phyloP scores from a whole-genome alignment of 176 grass and related monocot genomes.

The Eragrostis curvula region DNA sequence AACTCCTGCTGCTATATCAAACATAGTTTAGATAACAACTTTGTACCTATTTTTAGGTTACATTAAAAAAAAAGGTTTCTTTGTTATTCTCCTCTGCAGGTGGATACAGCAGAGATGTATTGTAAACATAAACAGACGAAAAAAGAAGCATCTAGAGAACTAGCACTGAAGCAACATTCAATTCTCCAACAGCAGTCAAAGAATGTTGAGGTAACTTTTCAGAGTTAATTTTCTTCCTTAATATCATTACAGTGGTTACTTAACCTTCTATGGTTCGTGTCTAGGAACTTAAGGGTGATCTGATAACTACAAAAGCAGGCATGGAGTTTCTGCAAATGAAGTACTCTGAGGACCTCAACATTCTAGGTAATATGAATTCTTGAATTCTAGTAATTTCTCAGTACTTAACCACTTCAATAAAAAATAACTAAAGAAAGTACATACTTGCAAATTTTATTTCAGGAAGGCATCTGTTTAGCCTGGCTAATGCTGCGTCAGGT shows the following conservation, averaged over 20 bases:
- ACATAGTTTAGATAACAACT: slow-evolving; percentile 11
- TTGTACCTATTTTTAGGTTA: slow-evolving; percentile 33
- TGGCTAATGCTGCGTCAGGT: slow-evolving; percentile 87
- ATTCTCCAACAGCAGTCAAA: slow-evolving; percentile 79
- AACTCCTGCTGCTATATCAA: slow-evolving; percentile 13
- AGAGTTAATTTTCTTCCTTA: slow-evolving; percentile 23
- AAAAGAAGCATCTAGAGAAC: slow-evolving; percentile 67
- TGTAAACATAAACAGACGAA: slow-evolving; percentile 63
- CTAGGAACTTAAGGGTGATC: slow-evolving; percentile 77
- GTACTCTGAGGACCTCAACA: slow-evolving; percentile 71
- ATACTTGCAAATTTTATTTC: slow-evolving; percentile 44
- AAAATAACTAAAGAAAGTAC: slow-evolving; percentile 33
- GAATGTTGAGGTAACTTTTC: slow-evolving; percentile 77
- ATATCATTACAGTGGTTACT: slow-evolving; percentile 15
- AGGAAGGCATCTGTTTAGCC: slow-evolving; percentile 87
- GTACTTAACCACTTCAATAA: slow-evolving; percentile 27
- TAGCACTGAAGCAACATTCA: slow-evolving; percentile 66
- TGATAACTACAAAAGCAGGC: slow-evolving; percentile 80
- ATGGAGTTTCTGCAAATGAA: slow-evolving; percentile 92
- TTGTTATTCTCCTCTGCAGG: slow-evolving; percentile 58
- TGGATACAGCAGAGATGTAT: slow-evolving; percentile 58
- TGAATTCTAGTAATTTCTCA: slow-evolving; percentile 12
- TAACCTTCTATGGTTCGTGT: slow-evolving; percentile 22
- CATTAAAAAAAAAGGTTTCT: not conserved
- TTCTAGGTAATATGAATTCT: slow-evolving; percentile 71